Conservation (phyloP, 73 alveolate species). For the Paramecium sexaurelia region DNA sequence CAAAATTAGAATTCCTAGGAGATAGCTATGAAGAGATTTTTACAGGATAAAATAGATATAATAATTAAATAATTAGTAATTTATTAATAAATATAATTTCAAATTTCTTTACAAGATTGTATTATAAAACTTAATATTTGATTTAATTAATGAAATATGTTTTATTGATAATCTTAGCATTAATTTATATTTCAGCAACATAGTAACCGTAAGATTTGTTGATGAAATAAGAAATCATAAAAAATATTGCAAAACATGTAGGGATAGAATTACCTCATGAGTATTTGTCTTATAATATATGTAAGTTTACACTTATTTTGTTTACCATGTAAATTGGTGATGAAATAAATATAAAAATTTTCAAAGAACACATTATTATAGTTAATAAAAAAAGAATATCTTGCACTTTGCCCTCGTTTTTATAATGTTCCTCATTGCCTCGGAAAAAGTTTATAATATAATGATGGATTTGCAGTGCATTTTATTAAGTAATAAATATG, state of each 20-base stretch:
- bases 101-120: too few species aligned
- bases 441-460: not conserved
- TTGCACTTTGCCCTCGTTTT: not conserved
- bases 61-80: too few species aligned
- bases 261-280: conserved; percentile 5
- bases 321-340: not conserved
- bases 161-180: not conserved
- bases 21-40: not conserved
- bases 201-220: not conserved
- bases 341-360: not conserved
- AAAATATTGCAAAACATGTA: not conserved
- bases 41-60: too few species aligned
- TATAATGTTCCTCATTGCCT: not conserved
- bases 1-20: not conserved
- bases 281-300: not conserved
- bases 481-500: not conserved
- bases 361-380: not conserved
- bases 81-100: too few species aligned
- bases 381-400: not conserved
- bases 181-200: not conserved
- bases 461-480: conserved; percentile 8
- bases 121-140: too few species aligned
- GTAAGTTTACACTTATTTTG: not conserved
- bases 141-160: not conserved
- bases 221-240: not conserved